Evolutionary conservation across 2,329 filamentous ascomycete species (phyloP).

Genomic region (Pseudogymnoascus pannorum): DNA sequence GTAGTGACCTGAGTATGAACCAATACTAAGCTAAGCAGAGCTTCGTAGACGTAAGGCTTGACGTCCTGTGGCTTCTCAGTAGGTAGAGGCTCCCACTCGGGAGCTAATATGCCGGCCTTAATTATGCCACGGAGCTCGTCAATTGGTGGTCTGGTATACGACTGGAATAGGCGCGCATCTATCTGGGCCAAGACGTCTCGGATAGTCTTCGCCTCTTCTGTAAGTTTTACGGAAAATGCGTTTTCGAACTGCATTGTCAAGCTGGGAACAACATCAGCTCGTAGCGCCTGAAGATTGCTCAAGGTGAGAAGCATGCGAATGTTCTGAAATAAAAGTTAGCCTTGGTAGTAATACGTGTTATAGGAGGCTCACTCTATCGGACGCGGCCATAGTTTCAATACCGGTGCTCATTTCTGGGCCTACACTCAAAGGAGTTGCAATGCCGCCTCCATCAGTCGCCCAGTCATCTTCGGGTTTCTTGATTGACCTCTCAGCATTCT

Average conservation of each 20-base stretch:
- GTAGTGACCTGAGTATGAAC: conserved; percentile 87
- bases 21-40: conserved; percentile 76
- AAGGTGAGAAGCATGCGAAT: conserved; percentile 90
- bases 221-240: conserved; percentile 86
- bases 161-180: conserved; percentile 82
- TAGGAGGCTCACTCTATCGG: conserved; percentile 39
- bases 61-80: conserved; percentile 61
- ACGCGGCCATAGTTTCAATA: conserved; percentile 44
- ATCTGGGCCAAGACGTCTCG: conserved; percentile 86
- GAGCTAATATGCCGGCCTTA: conserved; percentile 60
- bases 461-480: conserved; percentile 44
- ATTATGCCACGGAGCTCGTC: conserved; percentile 63
- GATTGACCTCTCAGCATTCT: conserved; percentile 77
- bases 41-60: conserved; percentile 81
- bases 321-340: conserved; percentile 47
- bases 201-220: conserved; percentile 87
- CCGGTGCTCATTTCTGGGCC: conserved; percentile 34
- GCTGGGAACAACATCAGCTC: conserved; percentile 73
- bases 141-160: conserved; percentile 76
- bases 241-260: conserved; percentile 92
- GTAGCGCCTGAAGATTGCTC: conserved; percentile 81
- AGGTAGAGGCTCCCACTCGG: conserved; percentile 61
- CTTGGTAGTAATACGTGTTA: neutral
- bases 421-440: conserved; percentile 26
- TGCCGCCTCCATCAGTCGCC: conserved; percentile 27